Evolutionary conservation across 305 asterid genomes (phyloP).

Genomic region (Plantago coronopus): DNA sequence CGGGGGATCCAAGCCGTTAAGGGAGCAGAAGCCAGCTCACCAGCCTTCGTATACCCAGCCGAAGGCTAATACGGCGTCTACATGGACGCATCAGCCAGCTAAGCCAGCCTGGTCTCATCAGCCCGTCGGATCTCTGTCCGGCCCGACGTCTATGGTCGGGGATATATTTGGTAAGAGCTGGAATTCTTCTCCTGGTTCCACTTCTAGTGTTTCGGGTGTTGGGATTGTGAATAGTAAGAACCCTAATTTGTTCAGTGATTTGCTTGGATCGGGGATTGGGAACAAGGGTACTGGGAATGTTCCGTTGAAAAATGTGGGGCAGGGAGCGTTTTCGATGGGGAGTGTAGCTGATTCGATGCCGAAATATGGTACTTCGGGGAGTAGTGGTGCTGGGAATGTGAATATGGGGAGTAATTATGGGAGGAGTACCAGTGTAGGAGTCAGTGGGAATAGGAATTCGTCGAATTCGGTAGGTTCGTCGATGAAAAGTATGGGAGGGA

Average conservation of each 20-base stretch:
- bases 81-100: constrained; percentile 43
- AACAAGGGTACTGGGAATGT: constrained; percentile 54
- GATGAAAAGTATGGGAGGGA: constrained; percentile 50
- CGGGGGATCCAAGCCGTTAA: constrained; percentile 44
- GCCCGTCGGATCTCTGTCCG: constrained; percentile 57
- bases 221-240: constrained; percentile 65
- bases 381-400: constrained; percentile 33
- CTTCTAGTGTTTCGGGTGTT: constrained; percentile 27
- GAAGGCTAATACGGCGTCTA: constrained; percentile 40
- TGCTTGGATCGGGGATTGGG: constrained; percentile 65
- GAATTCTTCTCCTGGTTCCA: constrained; percentile 46
- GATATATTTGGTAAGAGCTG: constrained; percentile 86
- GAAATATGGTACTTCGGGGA: constrained; percentile 33
- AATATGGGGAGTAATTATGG: constrained; percentile 28
- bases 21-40: constrained; percentile 49
- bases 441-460: constrained; percentile 36
- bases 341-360: constrained; percentile 69
- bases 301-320: constrained; percentile 57
- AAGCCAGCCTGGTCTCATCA: constrained; percentile 78
- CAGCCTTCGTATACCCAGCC: constrained; percentile 38
- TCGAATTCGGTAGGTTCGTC: constrained; percentile 52
- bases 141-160: constrained; percentile 83
- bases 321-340: constrained; percentile 56
- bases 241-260: constrained; percentile 84
- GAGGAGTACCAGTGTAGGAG: constrained; percentile 26